phyloP scores from a whole-genome alignment of 2,329 filamentous ascomycete genomes.

The Colletotrichum sublineola region DNA sequence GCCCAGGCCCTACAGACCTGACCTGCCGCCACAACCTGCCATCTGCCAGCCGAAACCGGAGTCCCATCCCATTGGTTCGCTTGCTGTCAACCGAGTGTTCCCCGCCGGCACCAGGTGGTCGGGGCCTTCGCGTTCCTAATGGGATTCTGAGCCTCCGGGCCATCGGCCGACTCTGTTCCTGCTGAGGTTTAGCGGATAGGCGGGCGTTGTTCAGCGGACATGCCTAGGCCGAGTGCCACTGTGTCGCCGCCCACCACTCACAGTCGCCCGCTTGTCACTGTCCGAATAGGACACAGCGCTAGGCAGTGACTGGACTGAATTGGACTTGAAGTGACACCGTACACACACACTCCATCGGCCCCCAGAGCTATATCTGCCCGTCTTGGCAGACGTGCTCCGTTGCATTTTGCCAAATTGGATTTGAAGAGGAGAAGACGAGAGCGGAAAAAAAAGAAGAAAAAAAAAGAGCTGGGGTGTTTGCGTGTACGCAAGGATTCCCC shows the following conservation, averaged over 20 bases:
- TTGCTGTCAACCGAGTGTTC: conserved; percentile 7
- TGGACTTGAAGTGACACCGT: neutral
- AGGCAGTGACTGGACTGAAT: neutral
- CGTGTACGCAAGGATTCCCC: neutral
- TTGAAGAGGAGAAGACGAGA: neutral
- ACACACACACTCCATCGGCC: neutral
- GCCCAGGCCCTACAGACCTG: too few species aligned
- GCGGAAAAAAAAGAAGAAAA: neutral
- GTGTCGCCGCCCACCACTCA: conserved; percentile 21
- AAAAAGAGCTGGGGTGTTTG: conserved; percentile 7
- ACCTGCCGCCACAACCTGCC: neutral
- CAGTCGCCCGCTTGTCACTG: conserved; percentile 13
- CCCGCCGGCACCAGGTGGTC: conserved; percentile 3
- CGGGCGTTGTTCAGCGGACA: neutral
- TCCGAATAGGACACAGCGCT: conserved; percentile 8
- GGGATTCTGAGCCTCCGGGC: neutral
- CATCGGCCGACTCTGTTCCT: neutral
- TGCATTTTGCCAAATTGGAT: conserved; percentile 28
- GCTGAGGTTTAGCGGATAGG: conserved; percentile 8
- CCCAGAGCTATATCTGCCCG: neutral
- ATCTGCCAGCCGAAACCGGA: neutral
- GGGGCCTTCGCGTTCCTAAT: neutral
- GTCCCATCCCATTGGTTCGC: conserved; percentile 32
- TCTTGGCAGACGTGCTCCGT: conserved; percentile 17
- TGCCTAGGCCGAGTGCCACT: conserved; percentile 1